Percentiles rank a stretch among this genome's conserved stretches.
These are phyloP conservation scores for Scedosporium aurantiacum DNA, from an alignment of 2,329 filamentous ascomycete genomes.

Conservation along the genomic window DNA sequence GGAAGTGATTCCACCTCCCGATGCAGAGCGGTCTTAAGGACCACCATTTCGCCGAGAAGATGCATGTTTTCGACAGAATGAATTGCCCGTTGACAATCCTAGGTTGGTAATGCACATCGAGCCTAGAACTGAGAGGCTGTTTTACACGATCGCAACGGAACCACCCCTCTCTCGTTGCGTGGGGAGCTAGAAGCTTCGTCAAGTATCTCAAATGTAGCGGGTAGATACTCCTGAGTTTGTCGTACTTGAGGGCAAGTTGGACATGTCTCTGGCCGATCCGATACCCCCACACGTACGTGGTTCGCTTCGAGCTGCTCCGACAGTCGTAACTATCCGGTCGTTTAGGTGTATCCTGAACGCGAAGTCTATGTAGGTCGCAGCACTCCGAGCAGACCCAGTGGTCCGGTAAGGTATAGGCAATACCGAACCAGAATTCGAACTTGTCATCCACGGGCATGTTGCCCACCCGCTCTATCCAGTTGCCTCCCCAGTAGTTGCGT, in stretches of 20 bases:
- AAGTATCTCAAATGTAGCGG: neutral
- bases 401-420: too few relatives aligned
- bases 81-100: neutral
- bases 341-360: too few relatives aligned
- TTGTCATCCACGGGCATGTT: too few relatives aligned
- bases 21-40: neutral
- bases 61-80: neutral
- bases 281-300: too few relatives aligned
- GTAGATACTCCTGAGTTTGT: neutral
- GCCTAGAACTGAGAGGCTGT: neutral
- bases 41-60: neutral
- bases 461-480: too few relatives aligned
- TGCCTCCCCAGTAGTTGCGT: too few relatives aligned
- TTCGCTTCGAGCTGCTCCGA: too few relatives aligned
- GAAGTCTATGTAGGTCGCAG: too few relatives aligned
- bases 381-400: too few relatives aligned
- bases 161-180: neutral
- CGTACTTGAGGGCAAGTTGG: neutral
- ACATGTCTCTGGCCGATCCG: neutral
- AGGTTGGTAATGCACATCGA: neutral
- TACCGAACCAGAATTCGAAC: too few relatives aligned
- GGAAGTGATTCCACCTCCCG: neutral
- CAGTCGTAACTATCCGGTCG: too few relatives aligned
- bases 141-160: neutral
- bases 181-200: neutral